Evolutionary conservation across 2,329 filamentous ascomycete species (phyloP).

Genomic region (Colletotrichum karsti): DNA sequence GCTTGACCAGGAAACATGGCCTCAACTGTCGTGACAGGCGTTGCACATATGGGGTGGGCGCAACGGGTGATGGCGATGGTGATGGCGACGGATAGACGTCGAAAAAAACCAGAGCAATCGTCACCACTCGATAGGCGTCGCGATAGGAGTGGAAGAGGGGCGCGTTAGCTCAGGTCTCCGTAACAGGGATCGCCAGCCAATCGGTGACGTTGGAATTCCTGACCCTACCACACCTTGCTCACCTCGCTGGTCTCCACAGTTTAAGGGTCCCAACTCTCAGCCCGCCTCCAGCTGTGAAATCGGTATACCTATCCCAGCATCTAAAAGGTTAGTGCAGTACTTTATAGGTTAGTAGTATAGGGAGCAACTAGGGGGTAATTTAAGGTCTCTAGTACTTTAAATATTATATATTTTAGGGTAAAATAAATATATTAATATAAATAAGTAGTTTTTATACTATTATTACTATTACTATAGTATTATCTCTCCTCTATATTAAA

Average conservation of each 20-base stretch:
- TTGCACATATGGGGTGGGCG: constrained; percentile 37
- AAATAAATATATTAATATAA: no score
- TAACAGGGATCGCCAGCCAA: constrained; percentile 11
- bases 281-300: no score
- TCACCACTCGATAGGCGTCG: constrained; percentile 26
- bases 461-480: no score
- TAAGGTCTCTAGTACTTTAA: no score
- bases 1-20: not conserved
- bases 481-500: no score
- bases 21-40: constrained; percentile 37
- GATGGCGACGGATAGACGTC: constrained; percentile 31
- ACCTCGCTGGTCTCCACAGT: not conserved
- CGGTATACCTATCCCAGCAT: no score
- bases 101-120: constrained; percentile 17
- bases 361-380: no score
- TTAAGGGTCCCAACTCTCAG: constrained; percentile 4
- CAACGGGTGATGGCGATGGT: constrained; percentile 47
- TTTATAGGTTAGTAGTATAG: no score
- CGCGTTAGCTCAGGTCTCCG: constrained; percentile 17
- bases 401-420: no score
- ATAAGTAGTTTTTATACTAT: no score
- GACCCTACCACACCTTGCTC: not conserved
- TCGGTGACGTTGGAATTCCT: not conserved
- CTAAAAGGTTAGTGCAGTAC: no score
- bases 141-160: constrained; percentile 21